A percentile compares a stretch with the other conserved stretches of the same genome.
These are phyloP conservation scores for Wickerhamomyces queroliae DNA, from an alignment of 805 yeast species.

Conservation along the genomic window DNA sequence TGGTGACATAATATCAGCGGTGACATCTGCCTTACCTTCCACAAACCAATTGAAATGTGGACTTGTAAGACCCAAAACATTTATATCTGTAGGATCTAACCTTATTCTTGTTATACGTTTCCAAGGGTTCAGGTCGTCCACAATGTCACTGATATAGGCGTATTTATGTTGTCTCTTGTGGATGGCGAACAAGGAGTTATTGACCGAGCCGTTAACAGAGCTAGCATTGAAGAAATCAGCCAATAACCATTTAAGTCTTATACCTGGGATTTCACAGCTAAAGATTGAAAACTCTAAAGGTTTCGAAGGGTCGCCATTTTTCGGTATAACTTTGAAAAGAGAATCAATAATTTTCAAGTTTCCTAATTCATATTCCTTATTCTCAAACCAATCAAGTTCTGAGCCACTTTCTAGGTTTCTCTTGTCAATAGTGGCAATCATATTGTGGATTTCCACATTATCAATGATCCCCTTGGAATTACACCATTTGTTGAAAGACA, in stretches of 20 bases:
- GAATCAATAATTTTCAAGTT: slow-evolving; percentile 47
- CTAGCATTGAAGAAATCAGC: slow-evolving; percentile 66
- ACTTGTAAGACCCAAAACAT: slow-evolving; percentile 28
- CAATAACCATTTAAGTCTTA: slow-evolving; percentile 52
- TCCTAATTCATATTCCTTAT: slow-evolving; percentile 33
- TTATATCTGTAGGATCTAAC: slow-evolving; percentile 31
- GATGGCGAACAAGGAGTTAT: slow-evolving; percentile 69
- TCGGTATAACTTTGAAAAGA: slow-evolving; percentile 30
- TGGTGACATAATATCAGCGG: slow-evolving; percentile 72
- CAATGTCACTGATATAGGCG: slow-evolving; percentile 36
- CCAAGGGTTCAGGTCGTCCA: slow-evolving; percentile 36
- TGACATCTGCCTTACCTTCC: slow-evolving; percentile 63
- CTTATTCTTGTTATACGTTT: slow-evolving; percentile 44
- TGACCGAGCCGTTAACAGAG: slow-evolving; percentile 67
- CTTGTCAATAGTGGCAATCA: slow-evolving; percentile 79
- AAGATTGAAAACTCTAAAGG: slow-evolving; percentile 46
- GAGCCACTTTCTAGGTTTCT: slow-evolving; percentile 24
- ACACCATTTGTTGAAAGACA: slow-evolving; percentile 82
- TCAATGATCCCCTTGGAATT: slow-evolving; percentile 80
- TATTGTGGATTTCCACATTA: slow-evolving; percentile 71
- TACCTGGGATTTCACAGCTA: slow-evolving; percentile 57
- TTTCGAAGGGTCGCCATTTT: slow-evolving; percentile 5
- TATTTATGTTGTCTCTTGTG: slow-evolving; percentile 65
- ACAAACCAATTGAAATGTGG: slow-evolving; percentile 60
- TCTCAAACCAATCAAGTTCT: slow-evolving; percentile 26